Conservation (phyloP, 208 protist genomes). For the Trichomonas vaginalis region DNA sequence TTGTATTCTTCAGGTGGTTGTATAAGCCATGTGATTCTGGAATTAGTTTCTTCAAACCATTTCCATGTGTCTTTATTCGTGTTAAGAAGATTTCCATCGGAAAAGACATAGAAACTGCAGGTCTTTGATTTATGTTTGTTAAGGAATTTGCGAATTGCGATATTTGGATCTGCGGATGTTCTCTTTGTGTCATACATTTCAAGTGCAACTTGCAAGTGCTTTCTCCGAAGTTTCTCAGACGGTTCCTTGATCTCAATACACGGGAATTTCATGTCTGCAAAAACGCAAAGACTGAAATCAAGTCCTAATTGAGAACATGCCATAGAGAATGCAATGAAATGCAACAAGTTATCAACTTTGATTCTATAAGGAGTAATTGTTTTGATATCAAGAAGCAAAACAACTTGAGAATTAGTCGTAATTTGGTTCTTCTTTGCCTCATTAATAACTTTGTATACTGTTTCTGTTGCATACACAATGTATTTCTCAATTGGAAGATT, state of each 20-base stretch:
- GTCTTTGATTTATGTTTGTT: not conserved
- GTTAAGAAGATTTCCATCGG: not conserved
- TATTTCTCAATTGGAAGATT: not conserved
- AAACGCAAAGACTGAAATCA: not conserved
- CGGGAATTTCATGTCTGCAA: not conserved
- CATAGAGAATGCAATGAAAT: not conserved
- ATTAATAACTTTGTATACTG: not conserved
- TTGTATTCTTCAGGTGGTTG: no score
- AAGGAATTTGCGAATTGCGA: not conserved
- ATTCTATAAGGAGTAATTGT: not conserved
- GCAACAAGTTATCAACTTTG: not conserved
- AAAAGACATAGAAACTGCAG: not conserved
- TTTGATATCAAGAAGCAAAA: not conserved
- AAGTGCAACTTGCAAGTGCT: not conserved
- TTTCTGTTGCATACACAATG: not conserved
- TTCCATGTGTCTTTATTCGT: not conserved
- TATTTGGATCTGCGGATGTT: not conserved
- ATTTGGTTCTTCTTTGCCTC: not conserved
- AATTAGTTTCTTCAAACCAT: no score
- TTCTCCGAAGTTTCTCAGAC: not conserved
- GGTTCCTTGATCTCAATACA: not conserved
- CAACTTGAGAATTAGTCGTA: not conserved
- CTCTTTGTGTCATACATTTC: not conserved
- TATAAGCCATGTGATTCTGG: no score
- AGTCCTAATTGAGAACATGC: not conserved